phyloP scores from a whole-genome alignment of 352 stramenopile genomes.

The Blastocystis sp. region DNA sequence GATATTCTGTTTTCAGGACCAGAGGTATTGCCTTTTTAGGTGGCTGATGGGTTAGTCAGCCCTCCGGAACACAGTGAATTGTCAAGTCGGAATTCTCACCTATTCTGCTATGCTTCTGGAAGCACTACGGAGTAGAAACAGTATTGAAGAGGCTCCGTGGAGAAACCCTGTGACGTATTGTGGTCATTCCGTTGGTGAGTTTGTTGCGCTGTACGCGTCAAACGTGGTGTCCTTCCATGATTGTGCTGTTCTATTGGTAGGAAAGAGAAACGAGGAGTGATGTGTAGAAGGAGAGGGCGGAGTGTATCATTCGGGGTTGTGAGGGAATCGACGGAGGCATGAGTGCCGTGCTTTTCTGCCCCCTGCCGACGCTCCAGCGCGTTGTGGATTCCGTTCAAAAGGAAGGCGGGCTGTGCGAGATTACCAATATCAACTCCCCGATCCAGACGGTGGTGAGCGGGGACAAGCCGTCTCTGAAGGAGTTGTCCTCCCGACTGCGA shows the following conservation, averaged over 20 bases:
- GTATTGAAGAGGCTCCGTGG: background rate
- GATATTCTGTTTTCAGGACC: slow-evolving; percentile 15
- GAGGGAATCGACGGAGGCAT: background rate
- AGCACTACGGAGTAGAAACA: background rate
- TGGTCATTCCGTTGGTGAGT: slow-evolving; percentile 39
- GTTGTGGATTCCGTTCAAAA: background rate
- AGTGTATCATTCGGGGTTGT: background rate
- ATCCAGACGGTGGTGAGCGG: slow-evolving; percentile 20
- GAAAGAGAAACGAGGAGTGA: background rate
- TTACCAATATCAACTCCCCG: slow-evolving; percentile 20
- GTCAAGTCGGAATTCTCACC: slow-evolving; percentile 7
- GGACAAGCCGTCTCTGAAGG: background rate
- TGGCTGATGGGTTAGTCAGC: background rate
- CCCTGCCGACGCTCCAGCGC: background rate
- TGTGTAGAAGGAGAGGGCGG: slow-evolving; percentile 12
- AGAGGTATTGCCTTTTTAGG: background rate
- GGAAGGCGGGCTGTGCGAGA: background rate
- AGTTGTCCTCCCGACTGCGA: background rate
- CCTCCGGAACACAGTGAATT: slow-evolving; percentile 5
- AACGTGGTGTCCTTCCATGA: background rate
- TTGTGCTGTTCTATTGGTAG: background rate
- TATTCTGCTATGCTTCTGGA: slow-evolving; percentile 34
- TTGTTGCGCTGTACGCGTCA: slow-evolving; percentile 14
- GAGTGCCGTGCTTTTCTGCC: slow-evolving; percentile 4
- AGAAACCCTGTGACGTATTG: background rate